Evolutionary conservation across 768 basidiomycete species (phyloP), one percentile per base, ranked within the genome.

Genomic region (Tephrocybe sp.): DNA sequence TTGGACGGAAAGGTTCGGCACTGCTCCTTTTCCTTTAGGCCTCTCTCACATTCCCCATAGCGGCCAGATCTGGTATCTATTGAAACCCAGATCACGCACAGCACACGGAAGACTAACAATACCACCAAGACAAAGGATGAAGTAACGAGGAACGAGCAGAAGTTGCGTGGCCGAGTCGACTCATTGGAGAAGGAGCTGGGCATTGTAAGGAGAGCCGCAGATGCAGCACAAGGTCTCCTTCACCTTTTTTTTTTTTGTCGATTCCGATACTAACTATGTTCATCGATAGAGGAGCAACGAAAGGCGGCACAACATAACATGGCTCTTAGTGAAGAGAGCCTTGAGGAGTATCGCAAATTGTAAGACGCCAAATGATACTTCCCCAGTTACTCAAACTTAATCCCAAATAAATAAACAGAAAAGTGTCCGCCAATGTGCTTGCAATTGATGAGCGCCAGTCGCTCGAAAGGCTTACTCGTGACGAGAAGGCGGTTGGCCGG

Each of bases 61-160:
- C 82, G 82, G 69, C 95, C 97, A 2, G 88, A 89, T 39, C 76
- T 98, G 2, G 83, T 92, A 22, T 78, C 86, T 0, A 73, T 88
- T 22, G 91, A 96, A 49, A 88, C 91, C 5, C 92, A 95, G 62
- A 92, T 98, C 49, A 79, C 83, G 9, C 96, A 98, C 61, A 83
- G 89, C 0, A 75, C 81, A 22, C 82, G 91, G 42, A 96, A 95
- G 62, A 70, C 83, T 22, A 79, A 81, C 45, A 90, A 90, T 56
- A 86, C 90, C 0, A 65, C 72, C 43, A 79, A 80, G 47, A 78
- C 81, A 2, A 74, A 72, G 34, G 84, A 84, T 24, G 82, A 86
- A 35, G 80, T 94, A 0, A 61, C 69, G 32, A 83, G 81, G 51
- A 89, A 64, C 66, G 80, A 68, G 54, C 60, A 66, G 18, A 70